These are phyloP conservation scores for Diaporthe nobilis DNA, from an alignment of 2,329 filamentous ascomycete species.

Conservation along the genomic window DNA sequence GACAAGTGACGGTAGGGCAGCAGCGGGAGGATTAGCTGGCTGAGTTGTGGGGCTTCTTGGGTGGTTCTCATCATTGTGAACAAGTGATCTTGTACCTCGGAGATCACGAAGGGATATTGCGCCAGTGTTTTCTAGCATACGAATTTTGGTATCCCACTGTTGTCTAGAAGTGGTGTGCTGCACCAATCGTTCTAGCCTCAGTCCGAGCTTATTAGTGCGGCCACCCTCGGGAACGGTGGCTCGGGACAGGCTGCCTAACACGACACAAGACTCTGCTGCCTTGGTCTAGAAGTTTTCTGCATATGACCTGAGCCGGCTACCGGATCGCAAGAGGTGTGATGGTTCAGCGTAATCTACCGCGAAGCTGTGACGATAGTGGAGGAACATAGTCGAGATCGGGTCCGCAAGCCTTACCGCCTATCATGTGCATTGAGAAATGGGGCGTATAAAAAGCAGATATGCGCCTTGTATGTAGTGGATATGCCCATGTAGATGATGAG, in stretches of 20 bases:
- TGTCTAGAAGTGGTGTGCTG: background rate
- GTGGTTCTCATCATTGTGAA: background rate
- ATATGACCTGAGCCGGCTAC: background rate
- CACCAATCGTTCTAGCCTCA: background rate
- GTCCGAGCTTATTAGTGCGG: background rate
- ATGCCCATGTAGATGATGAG: background rate
- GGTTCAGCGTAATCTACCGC: background rate
- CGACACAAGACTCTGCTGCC: background rate
- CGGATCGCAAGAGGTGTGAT: background rate
- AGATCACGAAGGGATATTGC: background rate
- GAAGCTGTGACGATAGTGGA: background rate
- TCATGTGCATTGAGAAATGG: too few species aligned
- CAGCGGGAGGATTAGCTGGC: background rate
- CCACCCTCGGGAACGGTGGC: background rate
- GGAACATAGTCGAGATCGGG: too few species aligned
- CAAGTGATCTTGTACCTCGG: background rate
- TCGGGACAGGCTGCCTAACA: background rate
- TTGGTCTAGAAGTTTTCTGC: slow-evolving; percentile 43
- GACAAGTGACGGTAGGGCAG: background rate
- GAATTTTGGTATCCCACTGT: background rate
- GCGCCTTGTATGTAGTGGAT: background rate
- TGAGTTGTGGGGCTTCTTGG: too few species aligned
- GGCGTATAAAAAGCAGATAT: background rate
- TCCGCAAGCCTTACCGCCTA: too few species aligned
- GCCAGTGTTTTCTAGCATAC: background rate